Conservation (phyloP, 148 eudicot genomes). For the Rhododendron molle region DNA sequence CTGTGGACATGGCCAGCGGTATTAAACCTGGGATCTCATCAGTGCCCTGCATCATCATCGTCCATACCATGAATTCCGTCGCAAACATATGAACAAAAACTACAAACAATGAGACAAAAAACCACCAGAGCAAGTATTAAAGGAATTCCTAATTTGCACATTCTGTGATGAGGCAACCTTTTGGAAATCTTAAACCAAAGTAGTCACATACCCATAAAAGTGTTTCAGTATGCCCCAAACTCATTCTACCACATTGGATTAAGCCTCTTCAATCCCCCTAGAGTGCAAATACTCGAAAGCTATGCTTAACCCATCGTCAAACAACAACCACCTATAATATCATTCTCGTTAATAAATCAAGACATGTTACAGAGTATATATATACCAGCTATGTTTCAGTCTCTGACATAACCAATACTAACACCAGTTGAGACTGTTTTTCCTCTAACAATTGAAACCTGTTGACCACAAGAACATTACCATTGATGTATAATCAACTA, state of each 20-base stretch:
- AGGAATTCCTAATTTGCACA: background rate
- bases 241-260: background rate
- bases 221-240: background rate
- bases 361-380: background rate
- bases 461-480: background rate
- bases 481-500: background rate
- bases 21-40: constrained; percentile 71
- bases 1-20: constrained; percentile 55
- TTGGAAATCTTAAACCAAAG: background rate
- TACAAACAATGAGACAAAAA: background rate
- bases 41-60: constrained; percentile 57
- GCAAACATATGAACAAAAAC: background rate
- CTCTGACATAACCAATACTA: background rate
- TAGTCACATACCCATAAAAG: background rate
- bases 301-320: no score
- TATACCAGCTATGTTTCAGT: background rate
- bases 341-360: background rate
- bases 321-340: background rate
- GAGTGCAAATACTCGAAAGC: background rate
- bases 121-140: background rate
- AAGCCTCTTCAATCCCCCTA: background rate
- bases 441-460: background rate
- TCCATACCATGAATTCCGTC: background rate
- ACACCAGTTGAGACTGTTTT: background rate
- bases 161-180: background rate